Base-by-base conservation (phyloP, 2,329 filamentous ascomycete species). In the Colletotrichum sublineola region DNA sequence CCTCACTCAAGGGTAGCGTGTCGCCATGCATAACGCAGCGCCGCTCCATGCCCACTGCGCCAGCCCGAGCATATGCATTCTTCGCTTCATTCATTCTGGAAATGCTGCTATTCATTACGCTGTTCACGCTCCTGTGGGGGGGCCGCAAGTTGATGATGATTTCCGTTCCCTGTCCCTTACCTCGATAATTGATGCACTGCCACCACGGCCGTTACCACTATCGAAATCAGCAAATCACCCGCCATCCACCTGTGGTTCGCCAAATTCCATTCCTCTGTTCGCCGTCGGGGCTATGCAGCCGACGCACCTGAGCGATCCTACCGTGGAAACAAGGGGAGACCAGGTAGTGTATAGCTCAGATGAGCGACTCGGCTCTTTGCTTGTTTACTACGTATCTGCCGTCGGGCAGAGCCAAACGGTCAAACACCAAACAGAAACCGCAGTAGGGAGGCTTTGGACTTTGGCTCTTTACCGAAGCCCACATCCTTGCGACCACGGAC, bases 181-280 rank as follows among this genome's bases (percentile, higher is more conserved):
- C 66, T 36, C 50, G 53, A 69, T 60, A 64, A 42, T 60, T 64
- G 38, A 65, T 69, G 69, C 69, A 72, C 69, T 72, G 69, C 69
- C 60, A 60, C 69, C 58, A 69, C 55, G n/a, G 31, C 58, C 38
- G 69, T 31, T 61, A 64, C 50, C 38, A 55, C n/a, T 40, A 46
- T 58, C 40, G 29, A 53, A 50, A n/a, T 33, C 52, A 72, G 24
- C 44, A 60, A 68, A 68, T 72, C 65, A 68, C 31, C 69, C 61
- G 48, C 12, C 64, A 36, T 52, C 57, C 24, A 44, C 12, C 33
- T 46, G 36, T 57, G 40, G 62, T 62, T 67, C 46, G 63, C 9
- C 20, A n/a, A 15, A 50, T 40, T 20, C 36, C 44, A 20, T 29
- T 11, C 24, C 24, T 33, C n/a, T 63, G 24, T 20, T 29, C n/a